Evolutionary conservation across 768 basidiomycete genomes (phyloP).

Genomic region (Leucosporidium scottii): DNA sequence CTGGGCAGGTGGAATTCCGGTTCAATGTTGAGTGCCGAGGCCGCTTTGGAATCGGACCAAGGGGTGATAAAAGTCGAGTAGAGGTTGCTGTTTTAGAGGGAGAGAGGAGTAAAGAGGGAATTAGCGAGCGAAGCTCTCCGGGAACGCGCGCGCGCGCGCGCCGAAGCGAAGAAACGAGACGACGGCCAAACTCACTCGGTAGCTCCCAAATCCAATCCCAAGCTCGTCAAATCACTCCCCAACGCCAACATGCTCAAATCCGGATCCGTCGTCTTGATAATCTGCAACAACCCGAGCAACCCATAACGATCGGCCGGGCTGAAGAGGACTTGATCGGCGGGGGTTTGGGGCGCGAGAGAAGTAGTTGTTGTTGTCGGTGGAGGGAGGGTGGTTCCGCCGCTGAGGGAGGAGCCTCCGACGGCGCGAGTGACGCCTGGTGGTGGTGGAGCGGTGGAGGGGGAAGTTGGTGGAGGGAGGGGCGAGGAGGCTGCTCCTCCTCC

Average conservation of each 20-base stretch:
- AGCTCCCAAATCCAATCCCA: constrained; percentile 82
- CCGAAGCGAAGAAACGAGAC: no score
- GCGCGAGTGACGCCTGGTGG: background rate
- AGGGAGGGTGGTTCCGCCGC: background rate
- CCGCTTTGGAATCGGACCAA: constrained; percentile 76
- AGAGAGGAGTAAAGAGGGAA: background rate
- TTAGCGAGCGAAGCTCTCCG: background rate
- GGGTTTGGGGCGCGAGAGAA: constrained; percentile 52
- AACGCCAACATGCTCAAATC: constrained; percentile 75
- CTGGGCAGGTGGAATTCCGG: constrained; percentile 84
- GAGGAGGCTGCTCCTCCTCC: background rate
- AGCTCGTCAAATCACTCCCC: constrained; percentile 82
- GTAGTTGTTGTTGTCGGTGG: no score
- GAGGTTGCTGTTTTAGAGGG: constrained; percentile 28
- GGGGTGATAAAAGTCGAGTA: constrained; percentile 81
- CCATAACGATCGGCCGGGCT: constrained; percentile 95
- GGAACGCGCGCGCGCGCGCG: no score
- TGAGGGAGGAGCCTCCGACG: background rate
- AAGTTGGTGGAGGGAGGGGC: background rate
- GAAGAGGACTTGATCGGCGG: constrained; percentile 85
- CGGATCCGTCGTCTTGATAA: constrained; percentile 73
- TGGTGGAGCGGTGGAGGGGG: background rate
- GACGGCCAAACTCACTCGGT: constrained; percentile 78
- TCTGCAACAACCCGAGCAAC: constrained; percentile 70
- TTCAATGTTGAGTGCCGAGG: constrained; percentile 71